Conservation (phyloP, 2,329 filamentous ascomycete genomes). For the Phyllosticta ampelicida region DNA sequence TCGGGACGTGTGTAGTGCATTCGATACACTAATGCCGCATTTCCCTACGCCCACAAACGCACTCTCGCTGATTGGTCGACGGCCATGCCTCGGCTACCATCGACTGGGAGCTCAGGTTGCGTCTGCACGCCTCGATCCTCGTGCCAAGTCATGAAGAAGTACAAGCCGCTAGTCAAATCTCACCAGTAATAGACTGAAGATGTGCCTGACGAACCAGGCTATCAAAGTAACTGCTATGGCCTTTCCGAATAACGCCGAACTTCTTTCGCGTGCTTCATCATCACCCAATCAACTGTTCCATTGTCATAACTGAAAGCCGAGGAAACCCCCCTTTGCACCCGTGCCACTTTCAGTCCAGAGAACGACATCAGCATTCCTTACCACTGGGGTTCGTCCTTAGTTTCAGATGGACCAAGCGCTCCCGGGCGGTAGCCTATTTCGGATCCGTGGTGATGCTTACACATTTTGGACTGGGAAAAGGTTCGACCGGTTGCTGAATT, state of each 20-base stretch:
- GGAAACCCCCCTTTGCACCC: not conserved
- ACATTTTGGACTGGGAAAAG: not conserved
- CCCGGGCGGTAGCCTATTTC: not conserved
- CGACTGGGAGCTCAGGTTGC: not conserved
- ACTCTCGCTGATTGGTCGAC: slow-evolving; percentile 9
- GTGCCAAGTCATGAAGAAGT: slow-evolving; percentile 6
- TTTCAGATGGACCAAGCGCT: not conserved
- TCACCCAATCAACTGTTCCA: not conserved
- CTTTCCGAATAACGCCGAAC: not conserved
- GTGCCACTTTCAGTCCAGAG: not conserved
- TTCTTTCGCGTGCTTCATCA: not conserved
- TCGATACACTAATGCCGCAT: slow-evolving; percentile 2
- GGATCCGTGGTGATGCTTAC: not conserved
- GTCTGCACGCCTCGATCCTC: slow-evolving; percentile 9
- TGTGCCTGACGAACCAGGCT: not conserved
- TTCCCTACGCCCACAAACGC: slow-evolving; percentile 3
- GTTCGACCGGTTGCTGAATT: not conserved
- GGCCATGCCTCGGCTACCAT: slow-evolving; percentile 8
- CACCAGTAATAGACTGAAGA: not conserved
- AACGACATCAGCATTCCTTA: not conserved
- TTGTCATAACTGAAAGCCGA: not conserved
- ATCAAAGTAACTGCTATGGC: no score
- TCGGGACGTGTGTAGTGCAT: slow-evolving; percentile 2
- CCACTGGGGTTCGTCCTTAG: not conserved
- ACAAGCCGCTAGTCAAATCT: not conserved